Evolutionary conservation across 805 yeast species (phyloP), one percentile per base, ranked within the genome.

Genomic region (Metschnikowia koreensis): DNA sequence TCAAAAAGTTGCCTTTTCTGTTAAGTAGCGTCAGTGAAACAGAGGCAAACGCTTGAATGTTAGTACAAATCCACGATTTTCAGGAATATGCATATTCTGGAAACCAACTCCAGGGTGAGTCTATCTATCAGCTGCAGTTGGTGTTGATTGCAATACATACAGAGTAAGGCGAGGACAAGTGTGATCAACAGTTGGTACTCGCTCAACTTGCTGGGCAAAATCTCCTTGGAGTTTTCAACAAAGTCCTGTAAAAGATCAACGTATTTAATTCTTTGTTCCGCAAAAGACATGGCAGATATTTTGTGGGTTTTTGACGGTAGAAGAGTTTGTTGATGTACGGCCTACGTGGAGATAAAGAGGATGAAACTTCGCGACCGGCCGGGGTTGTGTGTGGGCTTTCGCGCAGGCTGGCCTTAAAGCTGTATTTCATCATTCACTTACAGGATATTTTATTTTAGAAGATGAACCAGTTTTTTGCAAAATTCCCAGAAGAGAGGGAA

Each of bases 21-120:
- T 56, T 58, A 46, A 59, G 55, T 28, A 58, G 51, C 28, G 61
- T 51, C 53, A 54, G 47, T 2, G 62, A 43, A 13, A 59, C 50
- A 12, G 57, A 54, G 28, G 44, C 53, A 44, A 59, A 59, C 7
- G 60, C 60, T 57, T 22, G 48, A 6, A 38, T 26, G 58, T 57
- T 55, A 57, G 59, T 54, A 53, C 16, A 6, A 16, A 9, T 15
- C n/a, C 17, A 37, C 11, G 17, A 22, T 22, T 22, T 2, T 22
- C 22, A 22, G 22, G 4, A 22, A 22, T 22, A 22, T 3, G 4
- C 17, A 11, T 16, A 12, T 37, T 37, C 17, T 12, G 13, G 34
- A 31, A 31, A 31, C 13, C 34, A 31, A 3, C 10, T 12, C 34
- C 10, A 9, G 34, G 6, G 34, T 31, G 13, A 10, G 6, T 31